Base-by-base conservation (phyloP, 129 eudicot genomes). In the Centrapalus pauciflorus region DNA sequence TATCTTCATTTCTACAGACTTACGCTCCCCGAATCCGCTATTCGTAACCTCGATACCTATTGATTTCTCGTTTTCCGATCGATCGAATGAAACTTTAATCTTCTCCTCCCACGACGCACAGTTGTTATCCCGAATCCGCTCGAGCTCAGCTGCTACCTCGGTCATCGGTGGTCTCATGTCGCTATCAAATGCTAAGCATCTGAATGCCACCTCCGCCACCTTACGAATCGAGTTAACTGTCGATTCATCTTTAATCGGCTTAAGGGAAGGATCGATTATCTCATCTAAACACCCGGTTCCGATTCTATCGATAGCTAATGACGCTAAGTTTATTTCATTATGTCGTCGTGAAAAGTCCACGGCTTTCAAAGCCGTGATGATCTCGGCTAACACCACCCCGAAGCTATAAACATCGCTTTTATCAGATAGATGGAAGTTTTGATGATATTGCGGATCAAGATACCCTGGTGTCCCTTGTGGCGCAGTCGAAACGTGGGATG, bases 401-500 rank as follows among this genome's bases (percentile, higher is more conserved):
- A 88, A 85, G 73, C 93, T 88, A 67, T 88, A 88, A 14, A 89
- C 96, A 26, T 89, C 96, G 23, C 96, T 85, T 55, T 78, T 89
- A 45, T 89, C 89, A 0, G 93, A 82, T 12, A 89, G 66, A 61
- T 89, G 93, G 24, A 77, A 89, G 34, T 71, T 80, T 58, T 80
- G 93, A 27, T 89, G 91, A 28, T 89, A 89, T 76, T 89, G 87
- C 14, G 96, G 96, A 49, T 89, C 96, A 2, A 89, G 78, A 75
- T 89, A 89, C 11, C 95, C 95, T 0, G 95, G 95, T 13, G 95
- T 87, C 24, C 95, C 95, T 50, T 82, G 95, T 21, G 95, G 95
- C 3, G 95, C 90, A 4, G 95, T 87, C 3, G 90, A 87, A 50
- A 87, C 61, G 58, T 87, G 88, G 1, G 88, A 87, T 0, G 82